Evolutionary conservation across 345 rosid genomes (phyloP).

Genomic region (Trapa bicornis): DNA sequence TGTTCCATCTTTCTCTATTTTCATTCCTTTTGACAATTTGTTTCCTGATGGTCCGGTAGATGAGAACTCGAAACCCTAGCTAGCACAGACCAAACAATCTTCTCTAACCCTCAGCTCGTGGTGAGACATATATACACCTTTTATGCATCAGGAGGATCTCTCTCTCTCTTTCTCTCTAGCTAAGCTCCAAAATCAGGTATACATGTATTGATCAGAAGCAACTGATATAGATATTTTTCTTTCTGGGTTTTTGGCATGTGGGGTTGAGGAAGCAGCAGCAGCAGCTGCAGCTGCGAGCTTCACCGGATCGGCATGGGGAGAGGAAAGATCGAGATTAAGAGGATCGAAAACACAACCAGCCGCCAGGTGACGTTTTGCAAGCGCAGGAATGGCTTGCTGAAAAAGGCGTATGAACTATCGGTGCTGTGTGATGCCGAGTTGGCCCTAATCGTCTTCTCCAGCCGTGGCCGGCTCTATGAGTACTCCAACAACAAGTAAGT

Average conservation of each 20-base stretch:
- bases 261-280: not conserved
- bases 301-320: conserved; percentile 41
- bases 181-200: too few relatives aligned
- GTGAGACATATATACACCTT: too few relatives aligned
- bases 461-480: conserved; percentile 93
- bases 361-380: conserved; percentile 95
- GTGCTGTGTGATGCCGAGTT: conserved; percentile 91
- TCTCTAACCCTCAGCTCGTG: too few relatives aligned
- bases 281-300: not conserved
- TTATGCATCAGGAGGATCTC: too few relatives aligned
- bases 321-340: conserved; percentile 95
- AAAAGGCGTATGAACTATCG: conserved; percentile 84
- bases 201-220: too few relatives aligned
- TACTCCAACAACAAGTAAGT: conserved; percentile 82
- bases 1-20: not conserved
- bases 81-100: too few relatives aligned
- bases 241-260: not conserved
- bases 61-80: too few relatives aligned
- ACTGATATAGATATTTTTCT: not conserved
- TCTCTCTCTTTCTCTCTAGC: too few relatives aligned
- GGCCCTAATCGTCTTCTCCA: conserved; percentile 90
- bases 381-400: conserved; percentile 81
- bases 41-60: too few relatives aligned
- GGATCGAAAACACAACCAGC: conserved; percentile 90
- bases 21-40: too few relatives aligned